A percentile compares a stretch with the other conserved stretches of the same genome.
These are phyloP conservation scores for Tinospora cordifolia DNA, from an alignment of 164 flowering plant genomes.

Conservation along the genomic window DNA sequence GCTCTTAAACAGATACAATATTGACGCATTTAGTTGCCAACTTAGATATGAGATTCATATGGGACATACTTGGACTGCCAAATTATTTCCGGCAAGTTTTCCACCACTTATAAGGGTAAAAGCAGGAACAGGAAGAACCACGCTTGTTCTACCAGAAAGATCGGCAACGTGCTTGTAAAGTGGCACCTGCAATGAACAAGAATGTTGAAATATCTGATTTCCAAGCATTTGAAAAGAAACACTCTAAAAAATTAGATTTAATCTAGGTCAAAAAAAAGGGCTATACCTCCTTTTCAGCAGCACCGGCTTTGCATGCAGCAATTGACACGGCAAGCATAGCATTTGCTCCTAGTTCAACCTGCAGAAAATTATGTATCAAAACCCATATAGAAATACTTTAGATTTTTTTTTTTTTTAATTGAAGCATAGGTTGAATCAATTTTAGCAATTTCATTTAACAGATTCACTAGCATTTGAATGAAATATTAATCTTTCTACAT, in stretches of 20 bases:
- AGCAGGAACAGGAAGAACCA: conserved; percentile 78
- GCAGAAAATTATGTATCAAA: conserved; percentile 13
- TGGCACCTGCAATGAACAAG: conserved; percentile 57
- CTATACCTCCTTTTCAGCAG: conserved; percentile 92
- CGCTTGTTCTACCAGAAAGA: conserved; percentile 57
- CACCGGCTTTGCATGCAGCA: conserved; percentile 99
- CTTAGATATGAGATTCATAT: conserved; percentile 16
- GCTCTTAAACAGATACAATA: too few relatives aligned
- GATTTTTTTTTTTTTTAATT: neutral
- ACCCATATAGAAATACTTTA: neutral
- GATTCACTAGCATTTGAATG: too few relatives aligned
- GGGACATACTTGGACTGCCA: conserved; percentile 71
- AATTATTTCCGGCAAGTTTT: conserved; percentile 79
- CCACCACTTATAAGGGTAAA: conserved; percentile 90
- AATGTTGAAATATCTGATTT: conserved; percentile 3
- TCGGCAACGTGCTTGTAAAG: conserved; percentile 88
- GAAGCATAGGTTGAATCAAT: neutral
- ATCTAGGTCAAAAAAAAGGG: conserved; percentile 2
- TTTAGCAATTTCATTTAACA: neutral
- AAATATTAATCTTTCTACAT: too few relatives aligned
- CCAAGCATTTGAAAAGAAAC: neutral
- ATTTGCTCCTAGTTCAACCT: conserved; percentile 85
- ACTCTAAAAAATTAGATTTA: neutral
- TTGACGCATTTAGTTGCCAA: neutral
- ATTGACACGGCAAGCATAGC: conserved; percentile 82